Evolutionary conservation across 164 flowering plant genomes (phyloP).

Genomic region (Piper longum): DNA sequence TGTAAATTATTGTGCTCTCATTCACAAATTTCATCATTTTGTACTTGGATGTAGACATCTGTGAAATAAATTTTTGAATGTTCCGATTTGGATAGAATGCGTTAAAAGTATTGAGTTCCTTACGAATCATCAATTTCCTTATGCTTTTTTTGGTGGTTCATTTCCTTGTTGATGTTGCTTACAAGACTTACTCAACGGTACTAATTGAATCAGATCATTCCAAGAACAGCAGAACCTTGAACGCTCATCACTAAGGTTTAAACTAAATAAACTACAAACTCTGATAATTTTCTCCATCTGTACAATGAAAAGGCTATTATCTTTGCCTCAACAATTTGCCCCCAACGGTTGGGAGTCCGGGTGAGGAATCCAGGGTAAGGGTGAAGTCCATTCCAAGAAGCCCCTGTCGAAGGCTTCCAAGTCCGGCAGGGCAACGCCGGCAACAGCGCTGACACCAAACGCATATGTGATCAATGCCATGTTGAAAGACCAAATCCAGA

Average conservation of each 20-base stretch:
- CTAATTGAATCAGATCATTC: neutral
- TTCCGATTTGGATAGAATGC: too few relatives aligned
- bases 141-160: too few relatives aligned
- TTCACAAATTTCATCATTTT: too few relatives aligned
- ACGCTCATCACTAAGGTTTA: too few relatives aligned
- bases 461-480: slow-evolving; percentile 54
- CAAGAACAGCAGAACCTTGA: neutral
- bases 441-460: slow-evolving; percentile 37
- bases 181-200: too few relatives aligned
- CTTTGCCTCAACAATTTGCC: neutral
- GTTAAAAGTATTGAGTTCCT: too few relatives aligned
- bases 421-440: slow-evolving; percentile 61
- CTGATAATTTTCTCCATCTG: neutral
- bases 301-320: neutral
- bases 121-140: too few relatives aligned
- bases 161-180: too few relatives aligned
- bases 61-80: too few relatives aligned
- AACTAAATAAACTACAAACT: neutral
- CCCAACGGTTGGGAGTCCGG: neutral
- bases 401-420: slow-evolving; percentile 72
- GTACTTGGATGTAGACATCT: too few relatives aligned
- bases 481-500: slow-evolving; percentile 45
- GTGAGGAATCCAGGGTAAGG: slow-evolving; percentile 15
- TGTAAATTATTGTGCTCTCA: too few relatives aligned
- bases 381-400: slow-evolving; percentile 44